Base-by-base conservation (phyloP, 1,139 yeast genomes). In the Scheffersomyces segobiensis region DNA sequence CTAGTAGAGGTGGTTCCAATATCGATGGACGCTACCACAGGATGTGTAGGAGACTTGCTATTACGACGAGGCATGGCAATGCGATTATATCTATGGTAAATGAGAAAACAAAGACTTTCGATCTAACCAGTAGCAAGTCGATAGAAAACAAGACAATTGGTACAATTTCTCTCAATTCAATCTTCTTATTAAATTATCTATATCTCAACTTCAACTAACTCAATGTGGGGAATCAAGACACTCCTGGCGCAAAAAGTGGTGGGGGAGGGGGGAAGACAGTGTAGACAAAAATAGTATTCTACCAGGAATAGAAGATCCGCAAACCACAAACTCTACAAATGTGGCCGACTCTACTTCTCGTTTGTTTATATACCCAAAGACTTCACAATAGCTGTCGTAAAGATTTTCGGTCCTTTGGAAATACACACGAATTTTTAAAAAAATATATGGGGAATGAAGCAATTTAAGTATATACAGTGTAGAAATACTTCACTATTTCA, bases 1-100 rank as follows among this genome's bases (percentile, higher is more conserved):
- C 98, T 82, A n/a, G 97, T 91, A 22, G 97, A 91, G 2, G 98
- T 93, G 52, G 98, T 93, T 52, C 98, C 98, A 56, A 92, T 92
- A 72, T 93, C 98, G 56, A 93, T 87, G 59, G 97, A 81, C 26
- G 89, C 92, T 54, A 89, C 79, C 57, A 87, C 75, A 1, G 89
- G 88, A 53, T 72, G 70, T 54, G 55, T 64, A 51, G 56, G 81
- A 66, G 80, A 79, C 59, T 75, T 75, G 58, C 79, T 75, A 59
- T 73, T 69, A 63, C 82, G 78, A 65, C 82, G 81, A 24, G 77
- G 76, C 82, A 78, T 78, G 17, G 19, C 56, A 46, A 20, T 20
- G 57, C 51, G 1, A 46, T 42, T 49, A 49, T 39, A 26, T 46
- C 22, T 10, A 46, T 20, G 48, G 42, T 46, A 7, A 52, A 21